A percentile compares a stretch with the other conserved stretches of the same genome.
phyloP scores from a whole-genome alignment of 257 asterid species.

The Gentiana straminea region DNA sequence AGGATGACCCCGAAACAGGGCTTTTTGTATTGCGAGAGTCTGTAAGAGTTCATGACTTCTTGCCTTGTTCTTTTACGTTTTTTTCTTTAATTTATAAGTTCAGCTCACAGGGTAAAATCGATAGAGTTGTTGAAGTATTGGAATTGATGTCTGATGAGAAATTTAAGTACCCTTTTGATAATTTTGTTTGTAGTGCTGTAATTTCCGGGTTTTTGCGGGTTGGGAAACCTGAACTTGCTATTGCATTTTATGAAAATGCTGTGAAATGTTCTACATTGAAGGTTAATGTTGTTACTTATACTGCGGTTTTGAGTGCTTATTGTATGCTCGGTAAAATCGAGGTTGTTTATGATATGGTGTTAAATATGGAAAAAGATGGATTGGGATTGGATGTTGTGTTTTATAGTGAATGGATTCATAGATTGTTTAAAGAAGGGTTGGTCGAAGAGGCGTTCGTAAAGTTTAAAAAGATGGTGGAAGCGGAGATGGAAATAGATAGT shows the following conservation, averaged over 20 bases:
- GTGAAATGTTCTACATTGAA: conserved; percentile 35
- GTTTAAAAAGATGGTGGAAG: conserved; percentile 37
- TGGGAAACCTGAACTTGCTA: conserved; percentile 68
- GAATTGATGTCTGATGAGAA: conserved; percentile 43
- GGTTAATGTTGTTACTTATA: conserved; percentile 50
- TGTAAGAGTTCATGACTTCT: conserved; percentile 17
- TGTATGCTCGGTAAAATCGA: conserved; percentile 38
- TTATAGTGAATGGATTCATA: conserved; percentile 64
- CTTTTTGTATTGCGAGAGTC: conserved; percentile 31
- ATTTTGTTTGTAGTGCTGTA: conserved; percentile 68
- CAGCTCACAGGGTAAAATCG: conserved; percentile 46
- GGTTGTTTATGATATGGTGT: conserved; percentile 40
- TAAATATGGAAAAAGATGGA: conserved; percentile 37
- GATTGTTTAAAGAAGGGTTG: conserved; percentile 44
- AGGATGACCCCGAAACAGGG: conserved; percentile 49
- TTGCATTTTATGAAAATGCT: conserved; percentile 62
- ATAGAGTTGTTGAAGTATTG: conserved; percentile 52
- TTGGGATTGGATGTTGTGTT: conserved; percentile 51
- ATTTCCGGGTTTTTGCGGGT: conserved; percentile 57
- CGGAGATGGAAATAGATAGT: conserved; percentile 39
- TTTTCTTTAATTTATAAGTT: conserved; percentile 38
- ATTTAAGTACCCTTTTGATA: conserved; percentile 46
- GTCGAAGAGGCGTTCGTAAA: conserved; percentile 39
- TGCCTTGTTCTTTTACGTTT: conserved; percentile 62
- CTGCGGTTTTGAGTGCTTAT: conserved; percentile 57